Evolutionary conservation across 371 early-diverging fungal species (phyloP), one percentile per base, ranked within the genome.

Genomic region (Apophysomyces ossiformis): DNA sequence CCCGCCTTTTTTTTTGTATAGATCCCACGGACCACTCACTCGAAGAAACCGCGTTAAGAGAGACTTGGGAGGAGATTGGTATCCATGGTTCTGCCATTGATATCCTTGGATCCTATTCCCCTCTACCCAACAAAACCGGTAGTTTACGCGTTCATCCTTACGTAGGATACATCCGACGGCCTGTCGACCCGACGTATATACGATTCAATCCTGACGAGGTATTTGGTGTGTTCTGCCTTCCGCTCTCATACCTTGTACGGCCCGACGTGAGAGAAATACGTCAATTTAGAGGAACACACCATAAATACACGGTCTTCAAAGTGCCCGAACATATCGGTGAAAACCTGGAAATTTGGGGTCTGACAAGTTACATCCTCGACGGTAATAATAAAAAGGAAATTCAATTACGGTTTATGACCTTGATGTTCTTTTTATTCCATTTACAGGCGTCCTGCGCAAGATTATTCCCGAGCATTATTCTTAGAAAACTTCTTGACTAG

Each of bases 51-150:
- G 95, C 95, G 5, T 65, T 95, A 45, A 82, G 97, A 35, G 97
- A 96, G 68, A 92, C 95, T 9, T 50, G 73, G 15, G 96, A 97
- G 73, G 97, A 97, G 69, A 80, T 95, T n/a, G 89, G 87, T 0
- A 76, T 95, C 7, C 58, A 66, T 0, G 64, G 84, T 0, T 64
- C 64, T 0, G 58, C 73, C 5, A 79, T 95, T 0, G 81, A 84
- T 13, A 67, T 94, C 7, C 70, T 96, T 8, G 96, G 96, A 0
- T 68, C 72, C 47, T 82, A 89, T 65, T 77, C 87, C 4, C 64
- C 90, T 5, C 65, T 94, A 57, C 93, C 94, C 5, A 89, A 90
- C 71, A 77, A 84, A 59, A 76, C 78, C 15, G 77, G 81, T 1
- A 84, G 86, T 8, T 79, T 93, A 37, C 76, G 86, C 18, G 92